Evolutionary conservation across 176 grass and related monocot genomes (phyloP), one percentile per base, ranked within the genome.

Genomic region (Oryza punctata): DNA sequence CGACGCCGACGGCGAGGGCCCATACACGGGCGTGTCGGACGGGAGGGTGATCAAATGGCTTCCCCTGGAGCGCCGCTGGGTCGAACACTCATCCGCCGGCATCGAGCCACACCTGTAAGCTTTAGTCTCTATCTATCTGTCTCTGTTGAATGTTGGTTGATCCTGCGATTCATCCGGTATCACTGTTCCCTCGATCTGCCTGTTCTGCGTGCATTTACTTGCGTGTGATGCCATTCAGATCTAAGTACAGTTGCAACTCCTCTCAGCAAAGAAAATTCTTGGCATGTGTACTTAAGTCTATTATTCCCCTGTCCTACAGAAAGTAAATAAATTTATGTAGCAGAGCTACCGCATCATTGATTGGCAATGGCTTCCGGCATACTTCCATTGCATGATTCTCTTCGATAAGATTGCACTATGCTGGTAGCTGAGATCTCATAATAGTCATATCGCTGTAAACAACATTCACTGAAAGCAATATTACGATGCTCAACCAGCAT

Each of bases 11-110:
- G 91, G 89, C 3, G 85, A 41, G 0, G 33, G 33, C 5, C 33
- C 33, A 5, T 35, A 35, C 33, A 35, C 33, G 1, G 94, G 92
- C 18, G 86, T 91, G 37, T 93, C 92, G 11, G 92, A 97, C 74
- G 94, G 94, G 46, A 74, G 94, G 46, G 84, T 97, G n/a, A 68
- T 97, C 60, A 73, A 78, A 67, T 97, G 92, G 90, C 33, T 78
- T 1, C 80, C 65, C 13, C 25, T 4, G 30, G 88, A 87, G 47
- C 27, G 81, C 0, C 82, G 84, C 33, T 35, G 33, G 33, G 33
- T 35, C 33, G 33, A 35, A 35, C 86, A 89, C 30, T 85, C 92
- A 25, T 91, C 75, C 45, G 12, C 64, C 79, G 40, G 71, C 18
- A 54, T 9, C 57, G 57, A 60, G 2, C 92, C 90, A 3, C 77